Base-by-base conservation (phyloP, 2,329 filamentous ascomycete genomes). In the Colletotrichum destructivum region DNA sequence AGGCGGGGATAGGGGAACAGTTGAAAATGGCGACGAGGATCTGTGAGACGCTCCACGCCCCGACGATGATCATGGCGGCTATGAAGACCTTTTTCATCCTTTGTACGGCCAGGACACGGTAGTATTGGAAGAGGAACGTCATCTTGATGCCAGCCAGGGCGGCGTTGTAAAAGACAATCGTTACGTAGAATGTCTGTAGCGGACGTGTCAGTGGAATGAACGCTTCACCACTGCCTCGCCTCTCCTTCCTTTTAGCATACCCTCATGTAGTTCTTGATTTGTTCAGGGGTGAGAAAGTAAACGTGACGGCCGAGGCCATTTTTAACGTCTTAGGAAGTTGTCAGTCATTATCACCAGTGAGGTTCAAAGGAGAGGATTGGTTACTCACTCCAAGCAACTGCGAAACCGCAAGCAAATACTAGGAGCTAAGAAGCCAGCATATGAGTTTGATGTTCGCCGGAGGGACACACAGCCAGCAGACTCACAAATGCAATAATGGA, bases 111-210 rank as follows among this genome's bases (percentile, higher is more conserved):
- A 78, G 79, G 12, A 82, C 75, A 26, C 82, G 80, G 51, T 79
- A 80, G 75, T 83, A 83, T 69, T 83, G 81, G 9, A 81, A 71
- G 38, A 83, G 75, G 49, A 83, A 80, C 0, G 81, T 80, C 61
- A 79, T 76, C 66, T 83, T 83, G 68, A 80, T 76, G 31, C 75
- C 72, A 46, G 75, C 59, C 2, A 83, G 74, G 31, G 75, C 73
- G 9, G 74, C 57, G 56, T 79, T 79, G 73, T 82, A 83, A 21
- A 78, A 66, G 11, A 82, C 65, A 40, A 81, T 76, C 1, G 77
- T 76, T 21, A 79, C 59, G 70, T 77, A 82, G 64, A 82, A 77
- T 3, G 68, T 72, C 80, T 81, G 61, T 3, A 6, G 7, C 2
- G 6, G 7, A 56, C 46, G 47, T 51, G 51, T 64, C 1, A 59